Percentiles rank a stretch among this genome's conserved stretches.
Evolutionary conservation across 2,329 filamentous ascomycete genomes (phyloP).

Genomic region (Daldinia eschscholtzii): DNA sequence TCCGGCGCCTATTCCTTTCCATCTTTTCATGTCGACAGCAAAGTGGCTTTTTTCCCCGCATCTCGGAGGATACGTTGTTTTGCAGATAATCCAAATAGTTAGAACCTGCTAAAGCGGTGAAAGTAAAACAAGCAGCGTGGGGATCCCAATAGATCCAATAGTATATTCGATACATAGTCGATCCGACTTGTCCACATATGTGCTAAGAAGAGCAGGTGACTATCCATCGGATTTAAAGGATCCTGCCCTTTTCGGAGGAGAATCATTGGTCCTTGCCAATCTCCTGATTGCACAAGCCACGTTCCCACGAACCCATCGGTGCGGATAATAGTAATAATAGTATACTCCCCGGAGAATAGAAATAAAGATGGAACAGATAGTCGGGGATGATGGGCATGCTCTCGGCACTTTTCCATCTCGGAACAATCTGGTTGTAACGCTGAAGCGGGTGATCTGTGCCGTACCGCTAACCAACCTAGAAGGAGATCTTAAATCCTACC

Average conservation of each 20-base stretch:
- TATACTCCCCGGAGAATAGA: constrained; percentile 3
- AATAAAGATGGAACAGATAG: constrained; percentile 7
- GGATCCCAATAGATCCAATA: constrained; percentile 8
- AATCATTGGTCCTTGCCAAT: constrained; percentile 30
- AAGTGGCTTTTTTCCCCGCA: constrained; percentile 35
- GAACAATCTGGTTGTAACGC: constrained; percentile 20
- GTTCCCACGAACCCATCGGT: constrained; percentile 24
- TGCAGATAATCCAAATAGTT: constrained; percentile 13
- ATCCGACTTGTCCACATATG: not conserved
- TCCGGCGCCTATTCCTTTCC: constrained; percentile 48
- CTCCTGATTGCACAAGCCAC: constrained; percentile 36
- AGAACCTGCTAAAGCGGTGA: constrained; percentile 32
- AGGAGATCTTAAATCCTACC: constrained; percentile 23
- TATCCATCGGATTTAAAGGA: constrained; percentile 27
- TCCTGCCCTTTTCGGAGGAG: constrained; percentile 25
- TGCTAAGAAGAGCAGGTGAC: constrained; percentile 36
- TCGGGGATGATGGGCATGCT: constrained; percentile 13
- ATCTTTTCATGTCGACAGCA: constrained; percentile 1
- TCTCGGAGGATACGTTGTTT: constrained; percentile 31
- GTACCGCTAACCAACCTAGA: constrained; percentile 14
- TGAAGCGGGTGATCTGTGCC: constrained; percentile 16
- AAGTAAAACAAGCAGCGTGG: constrained; percentile 15
- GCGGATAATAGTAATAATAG: constrained; percentile 13
- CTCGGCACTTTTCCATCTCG: constrained; percentile 24
- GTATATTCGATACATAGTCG: constrained; percentile 13